Evolutionary conservation across 306 rosid species (phyloP).

Genomic region (Psophocarpus tetragonolobus): DNA sequence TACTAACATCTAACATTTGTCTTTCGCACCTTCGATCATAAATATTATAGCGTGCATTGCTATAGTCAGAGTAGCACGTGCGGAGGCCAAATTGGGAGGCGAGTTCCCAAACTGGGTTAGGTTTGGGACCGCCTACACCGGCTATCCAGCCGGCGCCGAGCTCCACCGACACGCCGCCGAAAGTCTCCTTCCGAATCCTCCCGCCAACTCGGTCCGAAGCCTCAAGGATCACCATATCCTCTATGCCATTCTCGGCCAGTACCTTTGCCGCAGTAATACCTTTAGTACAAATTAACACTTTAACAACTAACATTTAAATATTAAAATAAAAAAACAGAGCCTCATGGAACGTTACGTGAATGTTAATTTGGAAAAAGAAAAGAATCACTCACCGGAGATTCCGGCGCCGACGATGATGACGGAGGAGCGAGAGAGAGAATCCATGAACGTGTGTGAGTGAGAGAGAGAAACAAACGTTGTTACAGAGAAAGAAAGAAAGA

Average conservation of each 20-base stretch:
- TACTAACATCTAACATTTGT: too few species aligned
- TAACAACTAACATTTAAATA: too few species aligned
- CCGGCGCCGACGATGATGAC: conserved; percentile 94
- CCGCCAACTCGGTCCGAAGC: conserved; percentile 96
- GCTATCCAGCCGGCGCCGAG: conserved; percentile 99
- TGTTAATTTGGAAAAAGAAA: too few species aligned
- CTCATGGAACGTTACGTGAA: too few species aligned
- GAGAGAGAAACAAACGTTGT: conserved; percentile 2
- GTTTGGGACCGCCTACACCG: conserved; percentile 81
- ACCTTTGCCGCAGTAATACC: conserved; percentile 90
- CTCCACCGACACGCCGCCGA: conserved; percentile 87
- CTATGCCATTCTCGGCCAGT: conserved; percentile 69
- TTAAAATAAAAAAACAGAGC: too few species aligned
- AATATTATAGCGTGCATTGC: conserved; percentile 88
- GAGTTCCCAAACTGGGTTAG: conserved; percentile 93
- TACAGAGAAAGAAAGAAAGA: neutral
- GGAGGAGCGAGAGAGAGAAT: conserved; percentile 67
- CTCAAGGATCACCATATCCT: conserved; percentile 76
- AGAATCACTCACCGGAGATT: conserved; percentile 72
- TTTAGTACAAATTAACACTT: conserved; percentile 32
- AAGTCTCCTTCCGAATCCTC: conserved; percentile 75
- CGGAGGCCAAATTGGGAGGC: conserved; percentile 67
- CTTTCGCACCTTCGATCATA: conserved; percentile 95
- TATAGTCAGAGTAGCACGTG: conserved; percentile 88
- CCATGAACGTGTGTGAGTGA: conserved; percentile 48